These are phyloP conservation scores for Solanum medicagineum DNA, from an alignment of 257 asterid genomes.

Conservation along the genomic window DNA sequence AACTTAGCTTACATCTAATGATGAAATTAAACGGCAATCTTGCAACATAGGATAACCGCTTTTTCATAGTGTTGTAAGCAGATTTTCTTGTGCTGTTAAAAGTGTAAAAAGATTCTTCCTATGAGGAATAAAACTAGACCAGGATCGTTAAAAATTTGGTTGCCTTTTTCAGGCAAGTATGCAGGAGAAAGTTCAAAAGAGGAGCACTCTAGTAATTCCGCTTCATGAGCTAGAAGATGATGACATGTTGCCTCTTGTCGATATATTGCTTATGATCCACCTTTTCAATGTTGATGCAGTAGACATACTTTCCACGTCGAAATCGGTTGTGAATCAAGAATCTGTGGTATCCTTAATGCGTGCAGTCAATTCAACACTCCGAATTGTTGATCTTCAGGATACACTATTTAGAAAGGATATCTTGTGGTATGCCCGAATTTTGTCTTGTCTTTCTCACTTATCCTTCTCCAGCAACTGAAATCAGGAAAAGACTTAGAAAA, in stretches of 20 bases:
- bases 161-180: conserved; percentile 4
- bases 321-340: conserved; percentile 7
- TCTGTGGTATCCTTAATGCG: conserved; percentile 4
- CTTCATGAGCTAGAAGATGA: conserved; percentile 9
- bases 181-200: conserved; percentile 2
- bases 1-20: not conserved
- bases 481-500: not conserved
- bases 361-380: conserved; percentile 12
- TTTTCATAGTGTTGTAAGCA: not conserved
- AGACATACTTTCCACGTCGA: not conserved
- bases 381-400: conserved; percentile 12
- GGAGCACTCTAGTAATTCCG: conserved; percentile 7
- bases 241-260: conserved; percentile 13
- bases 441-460: not conserved
- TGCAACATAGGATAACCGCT: not conserved
- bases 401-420: conserved; percentile 9
- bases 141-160: not conserved
- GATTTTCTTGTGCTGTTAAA: not conserved
- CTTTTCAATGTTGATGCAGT: conserved; percentile 1
- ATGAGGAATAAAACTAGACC: not conserved
- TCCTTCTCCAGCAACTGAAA: not conserved
- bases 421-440: conserved; percentile 10
- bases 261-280: conserved; percentile 3
- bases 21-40: not conserved
- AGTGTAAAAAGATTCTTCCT: not conserved